Conservation (phyloP, 2,329 filamentous ascomycete genomes). For the Escovopsis weberi region DNA sequence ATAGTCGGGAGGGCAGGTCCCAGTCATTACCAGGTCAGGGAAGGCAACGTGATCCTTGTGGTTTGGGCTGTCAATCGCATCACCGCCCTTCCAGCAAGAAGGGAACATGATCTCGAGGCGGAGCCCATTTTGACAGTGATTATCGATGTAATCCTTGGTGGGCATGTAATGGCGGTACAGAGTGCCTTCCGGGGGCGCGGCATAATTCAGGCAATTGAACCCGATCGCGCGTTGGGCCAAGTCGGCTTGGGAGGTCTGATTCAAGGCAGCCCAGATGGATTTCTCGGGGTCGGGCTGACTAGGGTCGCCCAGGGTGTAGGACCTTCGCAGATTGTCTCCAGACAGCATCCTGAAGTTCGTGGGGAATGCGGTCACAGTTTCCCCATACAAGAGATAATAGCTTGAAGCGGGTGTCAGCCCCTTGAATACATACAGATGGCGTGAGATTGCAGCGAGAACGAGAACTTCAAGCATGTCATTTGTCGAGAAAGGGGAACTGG, state of each 20-base stretch:
- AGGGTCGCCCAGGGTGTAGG: constrained; percentile 55
- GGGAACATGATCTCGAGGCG: constrained; percentile 80
- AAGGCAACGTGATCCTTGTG: constrained; percentile 61
- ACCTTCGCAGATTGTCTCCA: constrained; percentile 52
- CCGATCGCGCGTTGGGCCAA: constrained; percentile 72
- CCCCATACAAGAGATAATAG: constrained; percentile 67
- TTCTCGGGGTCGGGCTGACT: constrained; percentile 49
- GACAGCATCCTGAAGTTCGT: constrained; percentile 69
- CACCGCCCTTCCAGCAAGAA: constrained; percentile 72
- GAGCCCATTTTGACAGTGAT: constrained; percentile 67
- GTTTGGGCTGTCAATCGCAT: constrained; percentile 39
- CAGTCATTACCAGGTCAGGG: constrained; percentile 60
- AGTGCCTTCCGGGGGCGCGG: constrained; percentile 48
- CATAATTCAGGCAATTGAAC: constrained; percentile 91
- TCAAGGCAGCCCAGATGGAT: constrained; percentile 51
- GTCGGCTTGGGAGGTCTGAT: constrained; percentile 50
- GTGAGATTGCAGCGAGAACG: too few species aligned
- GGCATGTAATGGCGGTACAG: constrained; percentile 73
- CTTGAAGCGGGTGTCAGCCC: constrained; percentile 24
- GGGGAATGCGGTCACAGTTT: constrained; percentile 61
- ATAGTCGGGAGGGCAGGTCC: constrained; percentile 57
- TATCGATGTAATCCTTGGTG: constrained; percentile 64
- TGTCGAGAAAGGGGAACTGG: too few species aligned
- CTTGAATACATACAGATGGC: neutral
- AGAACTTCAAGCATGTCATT: too few species aligned